Percentiles rank a stretch among this genome's conserved stretches.
Conservation (phyloP, 75 land plant genomes). For the Cunninghamia lanceolata region DNA sequence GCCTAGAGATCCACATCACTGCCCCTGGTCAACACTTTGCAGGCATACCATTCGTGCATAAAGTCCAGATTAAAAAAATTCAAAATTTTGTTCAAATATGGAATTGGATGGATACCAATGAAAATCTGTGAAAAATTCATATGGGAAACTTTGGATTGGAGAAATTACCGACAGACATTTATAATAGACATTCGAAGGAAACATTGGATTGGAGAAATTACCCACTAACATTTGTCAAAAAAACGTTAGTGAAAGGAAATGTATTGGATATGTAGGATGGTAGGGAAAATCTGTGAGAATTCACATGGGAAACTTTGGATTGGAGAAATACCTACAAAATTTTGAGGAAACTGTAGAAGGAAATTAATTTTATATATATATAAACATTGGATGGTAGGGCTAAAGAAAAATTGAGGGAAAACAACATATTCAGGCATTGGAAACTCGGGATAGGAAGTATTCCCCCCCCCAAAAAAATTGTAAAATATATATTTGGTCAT, state of each 20-base stretch:
- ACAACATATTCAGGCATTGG: neutral
- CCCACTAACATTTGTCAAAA: too few relatives aligned
- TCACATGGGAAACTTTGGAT: neutral
- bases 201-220: too few relatives aligned
- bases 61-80: neutral
- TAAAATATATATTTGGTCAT: neutral
- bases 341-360: neutral
- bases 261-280: too few relatives aligned
- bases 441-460: neutral
- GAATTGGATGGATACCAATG: too few relatives aligned
- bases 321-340: neutral
- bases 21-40: neutral
- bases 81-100: neutral
- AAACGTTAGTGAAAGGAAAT: too few relatives aligned
- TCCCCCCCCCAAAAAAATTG: neutral
- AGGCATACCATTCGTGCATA: conserved; percentile 5
- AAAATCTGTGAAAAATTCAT: too few relatives aligned
- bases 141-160: neutral
- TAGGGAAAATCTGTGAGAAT: too few relatives aligned
- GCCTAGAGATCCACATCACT: neutral
- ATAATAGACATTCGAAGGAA: too few relatives aligned
- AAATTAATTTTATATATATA: too few relatives aligned
- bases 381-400: too few relatives aligned
- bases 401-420: neutral
- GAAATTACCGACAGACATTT: too few relatives aligned